Percentiles rank a stretch among this genome's conserved stretches.
These are phyloP conservation scores for Pseudozyma sp. DNA, from an alignment of 1,284 basidiomycete species.

Conservation along the genomic window DNA sequence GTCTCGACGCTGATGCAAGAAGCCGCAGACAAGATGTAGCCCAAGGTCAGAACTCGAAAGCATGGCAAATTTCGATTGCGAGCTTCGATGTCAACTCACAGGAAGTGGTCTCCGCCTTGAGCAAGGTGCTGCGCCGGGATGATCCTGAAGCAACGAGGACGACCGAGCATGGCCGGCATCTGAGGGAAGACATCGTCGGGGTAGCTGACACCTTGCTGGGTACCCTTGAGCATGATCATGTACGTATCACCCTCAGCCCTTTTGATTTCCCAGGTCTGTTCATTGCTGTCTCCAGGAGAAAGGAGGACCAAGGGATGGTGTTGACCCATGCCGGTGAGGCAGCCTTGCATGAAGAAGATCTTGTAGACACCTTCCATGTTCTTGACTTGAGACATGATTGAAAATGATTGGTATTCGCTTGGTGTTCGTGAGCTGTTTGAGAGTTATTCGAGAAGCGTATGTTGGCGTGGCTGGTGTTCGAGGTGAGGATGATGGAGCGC, in stretches of 20 bases:
- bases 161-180: background rate
- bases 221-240: conserved; percentile 9
- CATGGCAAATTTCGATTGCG: background rate
- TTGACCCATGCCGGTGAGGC: background rate
- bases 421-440: too few relatives aligned
- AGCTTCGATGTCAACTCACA: background rate
- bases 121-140: background rate
- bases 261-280: conserved; percentile 17
- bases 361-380: conserved; percentile 18
- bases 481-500: too few relatives aligned
- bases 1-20: background rate
- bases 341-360: conserved; percentile 11
- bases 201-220: conserved; percentile 1
- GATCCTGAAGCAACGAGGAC: background rate
- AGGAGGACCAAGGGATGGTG: background rate
- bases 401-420: background rate
- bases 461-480: too few relatives aligned
- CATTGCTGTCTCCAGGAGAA: background rate
- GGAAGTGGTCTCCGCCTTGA: background rate
- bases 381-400: conserved; percentile 10
- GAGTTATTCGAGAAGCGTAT: too few relatives aligned
- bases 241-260: conserved; percentile 1
- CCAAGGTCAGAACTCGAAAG: too few relatives aligned
- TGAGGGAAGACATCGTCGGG: background rate
- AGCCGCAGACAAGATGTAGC: background rate